Base-by-base conservation (phyloP, 768 basidiomycete species). In the Leccinum aurantiacum region DNA sequence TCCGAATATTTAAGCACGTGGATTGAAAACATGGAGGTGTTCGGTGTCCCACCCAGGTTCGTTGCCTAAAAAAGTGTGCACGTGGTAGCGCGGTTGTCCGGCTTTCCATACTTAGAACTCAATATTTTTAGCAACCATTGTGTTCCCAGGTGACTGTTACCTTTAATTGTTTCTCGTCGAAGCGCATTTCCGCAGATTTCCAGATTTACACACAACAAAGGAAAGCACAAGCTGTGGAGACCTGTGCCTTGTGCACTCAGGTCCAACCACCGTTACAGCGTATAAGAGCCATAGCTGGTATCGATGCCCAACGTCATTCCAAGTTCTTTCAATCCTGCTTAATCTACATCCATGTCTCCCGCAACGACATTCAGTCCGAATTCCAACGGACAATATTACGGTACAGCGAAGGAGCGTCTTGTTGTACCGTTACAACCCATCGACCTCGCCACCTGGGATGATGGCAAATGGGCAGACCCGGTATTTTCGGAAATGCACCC, bases 401-500 rank as follows among this genome's bases (percentile, higher is more conserved):
- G 24, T 17, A 10, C 11, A 35, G 6, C 22, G n/a, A n/a, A 25
- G 22, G 22, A 15, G n/a, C 54, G 25, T 14, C 22, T 35, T 1
- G 4, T 44, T 25, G 50, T 59, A 24, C 52, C 65, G 31, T 35
- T 72, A 17, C 50, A 52, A 31, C 19, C 63, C 19, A 73, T 73
- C 29, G 63, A 73, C 57, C 66, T 73, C 15, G 9, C 61, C 27
- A 63, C 65, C 13, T 73, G 69, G 67, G 61, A 73, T 19, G 72
- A 73, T 29, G 62, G 66, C 3, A 3, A 15, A 11, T 73, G 72
- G 64, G 54, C 51, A n/a, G 37, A 59, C 41, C 19, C 53, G 14
- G 7, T 60, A 27, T 73, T 53, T 46, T 37, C 33, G 27, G 74
- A 75, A 35, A 64, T 60, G 14, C 67, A 73, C 31, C 78, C 80